Conservation (phyloP, 2,329 filamentous ascomycete genomes). For the Colletotrichum sp. region DNA sequence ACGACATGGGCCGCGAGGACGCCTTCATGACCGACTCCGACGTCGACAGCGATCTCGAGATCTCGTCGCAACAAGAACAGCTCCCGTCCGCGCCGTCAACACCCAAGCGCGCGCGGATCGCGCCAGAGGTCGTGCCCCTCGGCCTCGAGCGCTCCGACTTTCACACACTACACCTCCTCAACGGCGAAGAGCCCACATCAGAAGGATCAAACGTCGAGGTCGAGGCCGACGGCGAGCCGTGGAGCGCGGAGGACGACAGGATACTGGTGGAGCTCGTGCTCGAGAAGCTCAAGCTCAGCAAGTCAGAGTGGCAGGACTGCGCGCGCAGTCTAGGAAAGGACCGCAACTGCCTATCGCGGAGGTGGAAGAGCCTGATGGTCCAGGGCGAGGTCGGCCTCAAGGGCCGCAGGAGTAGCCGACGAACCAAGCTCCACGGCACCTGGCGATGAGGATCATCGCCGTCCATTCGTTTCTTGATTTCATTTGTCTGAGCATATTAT, state of each 20-base stretch:
- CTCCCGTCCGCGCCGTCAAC: slow-evolving; percentile 49
- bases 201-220: slow-evolving; percentile 44
- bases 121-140: slow-evolving; percentile 64
- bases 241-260: slow-evolving; percentile 69
- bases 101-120: slow-evolving; percentile 65
- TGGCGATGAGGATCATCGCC: slow-evolving; percentile 49
- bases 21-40: slow-evolving; percentile 30
- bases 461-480: background rate
- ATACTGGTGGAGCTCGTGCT: slow-evolving; percentile 71
- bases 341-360: slow-evolving; percentile 57
- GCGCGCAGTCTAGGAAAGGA: slow-evolving; percentile 68
- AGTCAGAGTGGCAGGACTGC: slow-evolving; percentile 72
- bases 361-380: slow-evolving; percentile 69
- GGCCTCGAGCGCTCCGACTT: slow-evolving; percentile 65
- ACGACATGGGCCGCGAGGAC: slow-evolving; percentile 49
- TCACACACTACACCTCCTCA: slow-evolving; percentile 50
- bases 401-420: slow-evolving; percentile 43
- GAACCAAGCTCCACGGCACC: slow-evolving; percentile 57
- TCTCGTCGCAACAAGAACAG: slow-evolving; percentile 25
- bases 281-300: slow-evolving; percentile 69
- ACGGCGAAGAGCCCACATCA: slow-evolving; percentile 28
- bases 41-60: slow-evolving; percentile 42
- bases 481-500: background rate
- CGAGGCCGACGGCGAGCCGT: slow-evolving; percentile 53
- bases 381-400: slow-evolving; percentile 66